phyloP scores from a whole-genome alignment of 2,329 filamentous ascomycete genomes.

The Nemania diffusa region DNA sequence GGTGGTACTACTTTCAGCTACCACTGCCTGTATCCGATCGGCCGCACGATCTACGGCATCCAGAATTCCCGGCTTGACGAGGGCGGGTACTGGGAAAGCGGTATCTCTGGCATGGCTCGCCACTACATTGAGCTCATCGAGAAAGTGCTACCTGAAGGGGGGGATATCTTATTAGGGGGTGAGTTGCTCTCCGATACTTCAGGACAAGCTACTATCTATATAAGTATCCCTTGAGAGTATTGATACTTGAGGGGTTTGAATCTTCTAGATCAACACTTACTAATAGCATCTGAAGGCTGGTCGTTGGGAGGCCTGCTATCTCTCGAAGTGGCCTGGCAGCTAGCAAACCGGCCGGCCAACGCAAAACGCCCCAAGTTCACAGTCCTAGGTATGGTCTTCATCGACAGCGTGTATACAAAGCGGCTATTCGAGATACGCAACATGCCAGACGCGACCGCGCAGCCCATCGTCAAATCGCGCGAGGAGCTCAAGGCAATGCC shows the following conservation, averaged over 20 bases:
- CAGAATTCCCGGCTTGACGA: constrained; percentile 64
- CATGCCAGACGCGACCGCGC: constrained; percentile 37
- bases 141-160: constrained; percentile 49
- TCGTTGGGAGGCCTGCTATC: constrained; percentile 64
- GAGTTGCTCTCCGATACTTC: constrained; percentile 2
- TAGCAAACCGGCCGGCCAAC: constrained; percentile 50
- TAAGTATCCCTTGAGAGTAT: too few species aligned
- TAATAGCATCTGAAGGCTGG: constrained; percentile 54
- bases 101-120: constrained; percentile 64
- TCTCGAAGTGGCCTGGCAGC: constrained; percentile 60
- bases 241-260: not conserved
- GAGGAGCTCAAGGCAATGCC: constrained; percentile 47
- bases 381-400: constrained; percentile 62
- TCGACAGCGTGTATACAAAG: constrained; percentile 60
- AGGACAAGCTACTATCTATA: not conserved
- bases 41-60: constrained; percentile 64
- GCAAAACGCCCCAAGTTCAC: constrained; percentile 45
- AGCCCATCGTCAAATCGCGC: constrained; percentile 44
- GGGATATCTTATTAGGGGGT: constrained; percentile 61
- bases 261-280: not conserved
- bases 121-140: constrained; percentile 61
- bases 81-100: constrained; percentile 60
- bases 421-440: constrained; percentile 33
- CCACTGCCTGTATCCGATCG: constrained; percentile 61
- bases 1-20: constrained; percentile 70